Conservation (phyloP, 345 rosid genomes). For the Populus tremula region DNA sequence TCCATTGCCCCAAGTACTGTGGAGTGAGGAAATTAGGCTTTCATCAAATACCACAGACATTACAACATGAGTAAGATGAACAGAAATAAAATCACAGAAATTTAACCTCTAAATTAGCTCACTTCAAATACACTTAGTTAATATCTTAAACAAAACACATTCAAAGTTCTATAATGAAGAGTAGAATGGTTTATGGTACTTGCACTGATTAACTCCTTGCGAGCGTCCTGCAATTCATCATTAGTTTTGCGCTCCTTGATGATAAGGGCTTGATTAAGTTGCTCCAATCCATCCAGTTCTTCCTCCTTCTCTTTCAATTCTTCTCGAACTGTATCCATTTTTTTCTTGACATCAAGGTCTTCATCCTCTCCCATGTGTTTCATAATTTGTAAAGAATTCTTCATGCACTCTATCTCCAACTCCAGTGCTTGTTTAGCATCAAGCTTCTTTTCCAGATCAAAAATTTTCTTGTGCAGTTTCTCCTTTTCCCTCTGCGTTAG, state of each 20-base stretch:
- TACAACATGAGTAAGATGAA: too few relatives aligned
- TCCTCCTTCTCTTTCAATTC: constrained; percentile 56
- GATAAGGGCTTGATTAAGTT: constrained; percentile 42
- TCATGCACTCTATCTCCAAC: constrained; percentile 71
- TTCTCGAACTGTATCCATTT: constrained; percentile 38
- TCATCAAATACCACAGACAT: background rate
- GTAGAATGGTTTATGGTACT: background rate
- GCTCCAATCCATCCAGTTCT: constrained; percentile 39
- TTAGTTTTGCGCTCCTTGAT: constrained; percentile 48
- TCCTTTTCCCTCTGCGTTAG: constrained; percentile 57
- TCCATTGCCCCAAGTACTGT: constrained; percentile 29
- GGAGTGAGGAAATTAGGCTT: constrained; percentile 19
- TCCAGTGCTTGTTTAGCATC: constrained; percentile 69
- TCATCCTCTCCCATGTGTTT: constrained; percentile 61
- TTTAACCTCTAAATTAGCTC: background rate
- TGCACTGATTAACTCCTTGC: constrained; percentile 65
- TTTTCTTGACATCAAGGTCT: constrained; percentile 36
- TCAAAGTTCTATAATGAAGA: background rate
- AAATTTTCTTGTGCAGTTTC: constrained; percentile 45
- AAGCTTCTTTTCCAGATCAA: constrained; percentile 48
- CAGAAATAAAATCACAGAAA: background rate
- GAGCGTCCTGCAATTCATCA: constrained; percentile 63
- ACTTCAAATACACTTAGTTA: background rate
- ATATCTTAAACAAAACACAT: background rate
- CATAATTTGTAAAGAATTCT: constrained; percentile 56